Conservation (phyloP, 495 filamentous ascomycete species). For the Massariosphaeria phaeospora region DNA sequence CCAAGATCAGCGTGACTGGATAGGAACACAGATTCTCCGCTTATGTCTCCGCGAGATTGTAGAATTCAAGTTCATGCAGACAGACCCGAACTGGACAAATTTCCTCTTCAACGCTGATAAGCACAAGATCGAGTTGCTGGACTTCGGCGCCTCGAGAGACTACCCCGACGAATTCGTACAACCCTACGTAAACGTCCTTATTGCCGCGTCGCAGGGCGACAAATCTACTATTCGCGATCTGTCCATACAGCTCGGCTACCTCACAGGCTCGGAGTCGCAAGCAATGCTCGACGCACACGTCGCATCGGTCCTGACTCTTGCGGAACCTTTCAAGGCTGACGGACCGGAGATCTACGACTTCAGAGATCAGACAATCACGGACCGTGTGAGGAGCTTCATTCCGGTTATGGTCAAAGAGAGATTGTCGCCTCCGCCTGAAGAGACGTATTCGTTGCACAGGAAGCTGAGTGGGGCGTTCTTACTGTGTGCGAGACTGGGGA, state of each 20-base stretch:
- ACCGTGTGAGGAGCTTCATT: conserved; percentile 78
- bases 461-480: conserved; percentile 95
- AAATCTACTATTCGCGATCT: conserved; percentile 56
- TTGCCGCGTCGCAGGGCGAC: conserved; percentile 69
- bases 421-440: conserved; percentile 86
- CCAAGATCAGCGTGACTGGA: conserved; percentile 83
- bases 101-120: conserved; percentile 80
- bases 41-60: conserved; percentile 89
- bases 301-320: conserved; percentile 74
- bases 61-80: conserved; percentile 97
- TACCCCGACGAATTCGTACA: conserved; percentile 74
- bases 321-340: conserved; percentile 75
- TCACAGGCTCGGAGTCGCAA: conserved; percentile 79
- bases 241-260: conserved; percentile 79
- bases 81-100: conserved; percentile 99
- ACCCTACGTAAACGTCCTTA: conserved; percentile 70
- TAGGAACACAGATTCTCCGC: conserved; percentile 86
- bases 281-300: conserved; percentile 86
- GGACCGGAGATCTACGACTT: conserved; percentile 90
- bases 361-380: conserved; percentile 88
- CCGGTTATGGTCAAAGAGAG: conserved; percentile 88
- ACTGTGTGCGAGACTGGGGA: conserved; percentile 81
- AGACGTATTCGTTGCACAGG: conserved; percentile 93
- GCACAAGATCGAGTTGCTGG: conserved; percentile 79
- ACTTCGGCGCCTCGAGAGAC: conserved; percentile 89